Evolutionary conservation across 441 rosid genomes (phyloP).

Genomic region (Jatropha podagrica): DNA sequence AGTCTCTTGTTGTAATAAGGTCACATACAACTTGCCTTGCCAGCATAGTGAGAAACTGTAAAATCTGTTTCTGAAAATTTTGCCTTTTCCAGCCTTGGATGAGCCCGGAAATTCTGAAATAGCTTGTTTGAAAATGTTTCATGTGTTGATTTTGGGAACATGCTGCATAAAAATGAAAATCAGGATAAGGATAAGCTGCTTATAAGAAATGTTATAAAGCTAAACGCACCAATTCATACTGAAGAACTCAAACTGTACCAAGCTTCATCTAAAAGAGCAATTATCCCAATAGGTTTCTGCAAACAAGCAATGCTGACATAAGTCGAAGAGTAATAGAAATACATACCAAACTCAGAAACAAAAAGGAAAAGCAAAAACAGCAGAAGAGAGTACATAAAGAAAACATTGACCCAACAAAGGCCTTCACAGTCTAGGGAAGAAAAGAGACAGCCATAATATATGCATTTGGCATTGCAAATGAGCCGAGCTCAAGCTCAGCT

Average conservation of each 20-base stretch:
- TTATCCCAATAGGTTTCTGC: constrained; percentile 97
- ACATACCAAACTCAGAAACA: constrained; percentile 16
- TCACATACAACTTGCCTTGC: constrained; percentile 64
- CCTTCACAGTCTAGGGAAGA: neutral
- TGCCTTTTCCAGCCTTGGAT: constrained; percentile 77
- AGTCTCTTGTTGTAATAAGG: constrained; percentile 14
- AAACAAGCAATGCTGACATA: constrained; percentile 27
- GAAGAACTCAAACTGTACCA: constrained; percentile 62
- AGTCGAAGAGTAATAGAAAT: constrained; percentile 21
- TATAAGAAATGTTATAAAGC: constrained; percentile 22
- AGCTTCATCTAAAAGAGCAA: constrained; percentile 97
- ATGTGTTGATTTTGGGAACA: constrained; percentile 96
- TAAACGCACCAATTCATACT: constrained; percentile 42
- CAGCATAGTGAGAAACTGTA: constrained; percentile 92
- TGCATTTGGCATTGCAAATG: too few species aligned
- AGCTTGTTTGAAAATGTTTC: constrained; percentile 80
- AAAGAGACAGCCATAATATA: neutral
- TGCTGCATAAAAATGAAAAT: constrained; percentile 61
- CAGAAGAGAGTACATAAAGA: neutral
- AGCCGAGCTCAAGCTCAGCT: too few species aligned
- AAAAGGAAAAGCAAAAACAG: constrained; percentile 7
- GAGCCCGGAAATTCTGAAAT: constrained; percentile 66
- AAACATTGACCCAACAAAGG: neutral
- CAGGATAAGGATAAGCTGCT: constrained; percentile 48
- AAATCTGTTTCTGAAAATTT: constrained; percentile 99